Evolutionary conservation across 73 alveolate species (phyloP), one percentile per base, ranked within the genome.

Genomic region (Paraurostyla sp.): DNA sequence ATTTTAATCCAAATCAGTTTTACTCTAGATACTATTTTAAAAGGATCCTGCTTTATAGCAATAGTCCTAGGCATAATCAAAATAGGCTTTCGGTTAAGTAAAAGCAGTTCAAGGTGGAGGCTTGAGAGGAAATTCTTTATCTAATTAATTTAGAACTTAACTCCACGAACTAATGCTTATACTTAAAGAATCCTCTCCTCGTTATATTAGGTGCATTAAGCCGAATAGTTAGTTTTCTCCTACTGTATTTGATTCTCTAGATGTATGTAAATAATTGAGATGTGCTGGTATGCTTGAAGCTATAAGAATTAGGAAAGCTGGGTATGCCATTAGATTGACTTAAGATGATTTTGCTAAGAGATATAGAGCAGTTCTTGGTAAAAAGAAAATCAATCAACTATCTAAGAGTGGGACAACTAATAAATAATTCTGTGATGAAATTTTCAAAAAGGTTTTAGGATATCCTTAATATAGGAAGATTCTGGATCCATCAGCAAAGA

Each of bases 281-380:
- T 97, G 98, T 90, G 98, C 98, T 42, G 99, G 99, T 25, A 89
- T 98, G 89, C 94, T 98, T 48, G 99, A 97, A 88, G 97, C 99
- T 2, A 98, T 98, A 76, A 92, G 98, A 85, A 97, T 98, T 56
- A 91, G 99, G 50, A 95, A 94, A 83, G 87, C 90, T 16, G 98
- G 98, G 50, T 95, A 95, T 51, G 84, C 96, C 0, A 92, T 95
- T 46, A 71, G 97, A 18, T 88, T 95, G 50, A 62, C 95, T 2
- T 85, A 71, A 63, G 96, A 93, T 60, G 99, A 98, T 78, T 98
- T 98, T 83, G 90, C 91, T 86, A 88, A 91, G 71, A 40, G 94
- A 45, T 93, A 91, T 88, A 75, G 93, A 54, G 91, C 85, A 16
- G 40, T 92, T 0, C 71, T 90, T 0, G 73, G 69, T 38, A 62